Base-by-base conservation (phyloP, 208 protist genomes). In the Tetramitus jugosus region DNA sequence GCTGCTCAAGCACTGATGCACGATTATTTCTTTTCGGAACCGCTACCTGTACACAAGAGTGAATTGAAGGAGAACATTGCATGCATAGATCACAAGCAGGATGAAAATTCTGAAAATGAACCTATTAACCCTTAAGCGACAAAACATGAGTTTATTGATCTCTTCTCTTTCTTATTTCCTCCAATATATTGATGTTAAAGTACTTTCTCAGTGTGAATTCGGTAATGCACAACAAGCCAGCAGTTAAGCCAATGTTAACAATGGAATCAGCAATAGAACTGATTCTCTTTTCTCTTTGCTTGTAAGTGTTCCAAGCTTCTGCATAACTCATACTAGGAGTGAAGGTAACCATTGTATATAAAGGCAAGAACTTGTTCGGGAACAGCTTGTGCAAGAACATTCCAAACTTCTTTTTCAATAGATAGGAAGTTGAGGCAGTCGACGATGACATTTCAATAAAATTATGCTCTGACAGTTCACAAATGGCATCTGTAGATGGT, bases 361-460 rank as follows among this genome's bases (percentile, higher is more conserved):
- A 45, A 40, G 76, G 76, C 17, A 37, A 49, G 33, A 40, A 78
- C 6, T 3, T 23, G 1, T 56, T 7, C n/a, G 52, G 45, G 20
- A 78, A 49, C 2, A 35, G 29, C 14, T 3, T n/a, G 46, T 78
- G 29, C 31, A 78, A 61, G 14, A 65, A 60, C 26, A 23, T 7
- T 31, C 26, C 49, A 3, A 78, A 17, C 14, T 37, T 14, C 10
- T 76, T 52, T 61, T 60, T 46, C 1, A 76, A 31, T 31, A 60
- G 29, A 35, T 43, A 76, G 7, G 14, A 60, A 42, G 10, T 14
- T 31, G 0, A 0, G 31, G n/a, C 46, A n/a, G 46, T 60, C 13
- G 62, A 42, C 0, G 2, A n/a, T n/a, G 69, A 17, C 80, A 83
- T 83, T 67, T 80, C 80, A 6, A 78, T 42, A 45, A 79, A 83